A percentile compares a stretch with the other conserved stretches of the same genome.
Evolutionary conservation across 1,284 basidiomycete species (phyloP).

Genomic region (Trametes polyzona): DNA sequence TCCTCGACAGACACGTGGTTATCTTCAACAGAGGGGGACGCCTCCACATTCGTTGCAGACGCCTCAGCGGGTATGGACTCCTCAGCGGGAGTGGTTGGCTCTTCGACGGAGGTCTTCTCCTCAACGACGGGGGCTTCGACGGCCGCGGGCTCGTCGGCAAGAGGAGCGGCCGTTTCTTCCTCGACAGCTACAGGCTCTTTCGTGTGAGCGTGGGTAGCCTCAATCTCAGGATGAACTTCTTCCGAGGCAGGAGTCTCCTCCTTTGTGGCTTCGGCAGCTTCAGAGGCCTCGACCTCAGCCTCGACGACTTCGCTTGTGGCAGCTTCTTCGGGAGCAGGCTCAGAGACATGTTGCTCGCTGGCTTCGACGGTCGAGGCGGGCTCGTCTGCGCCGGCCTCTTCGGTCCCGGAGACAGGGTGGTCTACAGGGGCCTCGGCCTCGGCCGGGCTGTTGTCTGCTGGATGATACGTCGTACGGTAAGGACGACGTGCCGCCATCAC

Average conservation of each 20-base stretch:
- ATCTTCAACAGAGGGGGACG: too few species aligned
- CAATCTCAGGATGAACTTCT: background rate
- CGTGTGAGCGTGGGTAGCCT: background rate
- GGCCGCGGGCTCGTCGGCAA: background rate
- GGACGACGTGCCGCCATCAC: background rate
- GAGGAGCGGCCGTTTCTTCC: conserved; percentile 6
- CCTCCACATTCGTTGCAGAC: too few species aligned
- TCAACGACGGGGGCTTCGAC: conserved; percentile 1
- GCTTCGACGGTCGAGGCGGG: conserved; percentile 1
- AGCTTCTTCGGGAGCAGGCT: background rate
- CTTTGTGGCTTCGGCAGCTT: background rate
- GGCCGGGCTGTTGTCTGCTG: background rate
- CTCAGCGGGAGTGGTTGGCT: background rate
- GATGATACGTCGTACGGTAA: background rate
- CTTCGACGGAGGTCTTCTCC: background rate
- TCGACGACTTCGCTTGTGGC: background rate
- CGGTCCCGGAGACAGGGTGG: background rate
- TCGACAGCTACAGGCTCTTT: background rate
- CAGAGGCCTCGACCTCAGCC: background rate
- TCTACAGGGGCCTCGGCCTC: background rate
- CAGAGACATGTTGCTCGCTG: background rate
- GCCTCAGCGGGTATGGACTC: too few species aligned
- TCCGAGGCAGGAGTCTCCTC: background rate
- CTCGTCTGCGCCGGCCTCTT: background rate
- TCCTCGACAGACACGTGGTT: too few species aligned